Evolutionary conservation across 768 basidiomycete genomes (phyloP).

Genomic region (Russula foetens): DNA sequence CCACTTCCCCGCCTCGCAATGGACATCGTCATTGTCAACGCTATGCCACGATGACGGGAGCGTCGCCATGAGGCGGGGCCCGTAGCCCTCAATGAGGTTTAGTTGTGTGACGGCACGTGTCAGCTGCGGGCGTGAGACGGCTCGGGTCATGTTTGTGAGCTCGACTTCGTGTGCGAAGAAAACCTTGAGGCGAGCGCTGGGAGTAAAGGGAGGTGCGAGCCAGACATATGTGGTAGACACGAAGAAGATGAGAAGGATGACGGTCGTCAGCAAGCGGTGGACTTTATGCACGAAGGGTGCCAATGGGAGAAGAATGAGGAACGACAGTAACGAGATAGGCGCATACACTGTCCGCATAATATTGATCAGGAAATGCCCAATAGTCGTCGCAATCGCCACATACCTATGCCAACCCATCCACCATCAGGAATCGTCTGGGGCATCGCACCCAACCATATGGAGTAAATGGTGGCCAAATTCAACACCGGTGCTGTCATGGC

Average conservation of each 20-base stretch:
- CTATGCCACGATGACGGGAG: slow-evolving; percentile 42
- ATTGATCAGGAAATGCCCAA: background rate
- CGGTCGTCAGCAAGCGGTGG: slow-evolving; percentile 31
- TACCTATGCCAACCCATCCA: slow-evolving; percentile 40
- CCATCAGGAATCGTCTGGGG: slow-evolving; percentile 60
- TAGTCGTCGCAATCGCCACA: slow-evolving; percentile 22
- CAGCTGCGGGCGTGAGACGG: slow-evolving; percentile 10
- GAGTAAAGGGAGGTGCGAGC: slow-evolving; percentile 52
- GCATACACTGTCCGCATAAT: slow-evolving; percentile 39
- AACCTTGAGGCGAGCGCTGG: slow-evolving; percentile 53
- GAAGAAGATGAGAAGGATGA: slow-evolving; percentile 34
- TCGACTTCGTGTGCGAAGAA: slow-evolving; percentile 60
- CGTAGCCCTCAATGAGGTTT: slow-evolving; percentile 36
- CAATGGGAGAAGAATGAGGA: slow-evolving; percentile 49
- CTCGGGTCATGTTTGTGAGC: slow-evolving; percentile 24
- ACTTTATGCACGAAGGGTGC: slow-evolving; percentile 55
- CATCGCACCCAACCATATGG: slow-evolving; percentile 35
- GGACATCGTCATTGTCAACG: slow-evolving; percentile 29
- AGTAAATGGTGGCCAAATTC: slow-evolving; percentile 40
- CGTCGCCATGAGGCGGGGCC: slow-evolving; percentile 36
- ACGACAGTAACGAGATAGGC: slow-evolving; percentile 35
- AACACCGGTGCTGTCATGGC: slow-evolving; percentile 47
- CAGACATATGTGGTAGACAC: slow-evolving; percentile 34
- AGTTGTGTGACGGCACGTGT: slow-evolving; percentile 37
- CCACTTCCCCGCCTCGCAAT: slow-evolving; percentile 21